These are phyloP conservation scores for Rhododendron ferrugineum DNA, from an alignment of 148 eudicot genomes.

Conservation along the genomic window DNA sequence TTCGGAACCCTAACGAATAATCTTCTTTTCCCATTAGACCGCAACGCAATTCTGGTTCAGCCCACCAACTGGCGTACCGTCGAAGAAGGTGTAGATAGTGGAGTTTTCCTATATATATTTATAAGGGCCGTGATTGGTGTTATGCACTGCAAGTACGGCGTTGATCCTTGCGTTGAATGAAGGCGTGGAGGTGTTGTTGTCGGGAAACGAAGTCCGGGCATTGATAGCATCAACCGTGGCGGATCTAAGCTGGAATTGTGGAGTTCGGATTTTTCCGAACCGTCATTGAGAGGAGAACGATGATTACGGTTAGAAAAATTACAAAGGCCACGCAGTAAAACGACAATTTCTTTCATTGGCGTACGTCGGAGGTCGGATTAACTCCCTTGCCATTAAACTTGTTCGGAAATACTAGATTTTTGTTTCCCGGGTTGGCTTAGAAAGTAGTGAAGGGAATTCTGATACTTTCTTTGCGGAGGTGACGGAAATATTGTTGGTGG, in stretches of 20 bases:
- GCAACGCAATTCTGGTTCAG: no score
- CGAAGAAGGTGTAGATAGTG: conserved; percentile 1
- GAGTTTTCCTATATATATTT: neutral
- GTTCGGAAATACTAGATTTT: no score
- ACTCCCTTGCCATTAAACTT: no score
- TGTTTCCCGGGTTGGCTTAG: no score
- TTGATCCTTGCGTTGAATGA: neutral
- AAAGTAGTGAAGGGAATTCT: no score
- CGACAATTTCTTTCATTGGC: conserved; percentile 2
- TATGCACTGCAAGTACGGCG: conserved; percentile 12
- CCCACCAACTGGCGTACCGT: neutral
- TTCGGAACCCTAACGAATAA: no score
- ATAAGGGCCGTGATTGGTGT: conserved; percentile 2
- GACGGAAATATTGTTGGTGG: no score
- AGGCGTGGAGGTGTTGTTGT: no score
- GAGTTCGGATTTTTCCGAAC: conserved; percentile 9
- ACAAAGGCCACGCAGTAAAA: neutral
- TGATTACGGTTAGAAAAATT: conserved; percentile 1
- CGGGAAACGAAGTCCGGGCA: neutral
- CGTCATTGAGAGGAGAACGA: neutral
- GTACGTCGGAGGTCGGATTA: neutral
- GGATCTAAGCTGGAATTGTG: conserved; percentile 8
- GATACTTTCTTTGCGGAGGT: no score
- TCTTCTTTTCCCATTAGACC: no score
- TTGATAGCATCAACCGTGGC: neutral